A percentile compares a stretch with the other conserved stretches of the same genome.
Conservation (phyloP, 345 rosid genomes). For the Eucalyptus globulus region DNA sequence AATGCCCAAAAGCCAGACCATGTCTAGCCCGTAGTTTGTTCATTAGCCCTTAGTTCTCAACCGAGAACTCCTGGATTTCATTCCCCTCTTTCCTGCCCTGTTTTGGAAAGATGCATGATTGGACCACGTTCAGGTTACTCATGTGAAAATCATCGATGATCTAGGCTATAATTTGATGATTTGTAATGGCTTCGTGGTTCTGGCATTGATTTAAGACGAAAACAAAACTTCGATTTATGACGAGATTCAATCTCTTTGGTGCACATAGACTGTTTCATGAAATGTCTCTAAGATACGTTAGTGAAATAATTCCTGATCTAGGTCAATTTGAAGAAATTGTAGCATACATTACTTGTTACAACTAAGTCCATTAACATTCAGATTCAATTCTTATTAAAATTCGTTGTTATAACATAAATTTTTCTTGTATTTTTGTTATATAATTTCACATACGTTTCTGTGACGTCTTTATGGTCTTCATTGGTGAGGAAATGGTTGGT, state of each 20-base stretch:
- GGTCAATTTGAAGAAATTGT: not conserved
- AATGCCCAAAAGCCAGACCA: too few species aligned
- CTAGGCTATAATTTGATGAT: not conserved
- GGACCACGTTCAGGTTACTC: not conserved
- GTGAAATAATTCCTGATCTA: not conserved
- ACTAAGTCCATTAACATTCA: accelerated
- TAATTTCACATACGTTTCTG: not conserved
- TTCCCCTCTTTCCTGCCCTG: too few species aligned
- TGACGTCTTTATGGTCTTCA: not conserved
- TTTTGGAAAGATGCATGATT: too few species aligned
- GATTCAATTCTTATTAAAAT: not conserved
- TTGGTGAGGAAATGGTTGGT: not conserved
- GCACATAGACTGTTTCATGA: too few species aligned
- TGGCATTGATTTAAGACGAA: accelerated
- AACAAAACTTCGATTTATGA: not conserved
- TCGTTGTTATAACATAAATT: not conserved
- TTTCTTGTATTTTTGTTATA: too few species aligned
- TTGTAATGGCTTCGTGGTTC: too few species aligned
- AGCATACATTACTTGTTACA: not conserved
- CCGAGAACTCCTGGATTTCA: too few species aligned
- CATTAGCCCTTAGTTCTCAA: too few species aligned
- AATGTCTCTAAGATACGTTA: accelerated
- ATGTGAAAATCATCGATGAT: not conserved
- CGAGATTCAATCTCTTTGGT: accelerated
- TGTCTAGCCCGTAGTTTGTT: too few species aligned